Evolutionary conservation across 2,329 filamentous ascomycete genomes (phyloP).

Genomic region (Magnaporthiopsis rhizophila): DNA sequence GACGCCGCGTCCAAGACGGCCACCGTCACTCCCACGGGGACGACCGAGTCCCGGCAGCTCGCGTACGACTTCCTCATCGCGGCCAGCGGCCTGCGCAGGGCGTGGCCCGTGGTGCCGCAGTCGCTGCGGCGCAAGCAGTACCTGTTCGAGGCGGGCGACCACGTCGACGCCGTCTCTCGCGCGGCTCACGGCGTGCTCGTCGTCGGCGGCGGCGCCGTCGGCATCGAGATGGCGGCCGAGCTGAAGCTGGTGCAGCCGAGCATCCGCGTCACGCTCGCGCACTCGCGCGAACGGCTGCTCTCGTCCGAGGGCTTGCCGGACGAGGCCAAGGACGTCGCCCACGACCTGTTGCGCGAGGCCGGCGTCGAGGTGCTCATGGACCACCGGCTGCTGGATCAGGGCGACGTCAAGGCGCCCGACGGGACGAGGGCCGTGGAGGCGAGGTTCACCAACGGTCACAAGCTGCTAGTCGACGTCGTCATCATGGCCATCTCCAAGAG

Average conservation of each 20-base stretch:
- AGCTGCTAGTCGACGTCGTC: constrained; percentile 54
- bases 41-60: constrained; percentile 23
- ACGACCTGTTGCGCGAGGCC: constrained; percentile 49
- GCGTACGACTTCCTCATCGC: constrained; percentile 70
- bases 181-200: constrained; percentile 56
- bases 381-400: constrained; percentile 45
- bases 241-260: constrained; percentile 60
- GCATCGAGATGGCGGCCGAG: constrained; percentile 76
- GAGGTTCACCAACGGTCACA: constrained; percentile 51
- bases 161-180: constrained; percentile 46
- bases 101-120: constrained; percentile 67
- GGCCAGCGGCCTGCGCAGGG: constrained; percentile 60
- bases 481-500: constrained; percentile 62
- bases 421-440: constrained; percentile 36
- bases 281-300: constrained; percentile 62
- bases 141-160: constrained; percentile 50
- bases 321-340: constrained; percentile 56
- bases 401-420: constrained; percentile 35
- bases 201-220: constrained; percentile 73
- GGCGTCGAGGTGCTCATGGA: constrained; percentile 59
- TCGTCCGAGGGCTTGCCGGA: constrained; percentile 65
- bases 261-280: constrained; percentile 62
- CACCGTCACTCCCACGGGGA: constrained; percentile 39
- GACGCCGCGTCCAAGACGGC: constrained; percentile 53
- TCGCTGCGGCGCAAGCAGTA: constrained; percentile 54